These are phyloP conservation scores for Neophaeococcomyces mojaviensis DNA, from an alignment of 2,329 filamentous ascomycete genomes.

Conservation along the genomic window DNA sequence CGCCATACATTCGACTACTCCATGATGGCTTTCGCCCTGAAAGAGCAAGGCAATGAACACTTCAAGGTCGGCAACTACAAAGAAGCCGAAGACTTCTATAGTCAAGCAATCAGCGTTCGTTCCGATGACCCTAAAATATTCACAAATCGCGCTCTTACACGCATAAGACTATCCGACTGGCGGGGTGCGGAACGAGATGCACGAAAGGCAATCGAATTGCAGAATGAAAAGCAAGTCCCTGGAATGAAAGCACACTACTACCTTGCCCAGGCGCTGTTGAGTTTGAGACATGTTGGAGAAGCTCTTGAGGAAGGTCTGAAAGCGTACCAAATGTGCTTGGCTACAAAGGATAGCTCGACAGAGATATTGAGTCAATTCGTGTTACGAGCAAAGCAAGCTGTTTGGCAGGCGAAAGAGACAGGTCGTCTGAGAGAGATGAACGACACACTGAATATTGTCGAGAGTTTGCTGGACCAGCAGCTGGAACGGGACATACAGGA, in stretches of 20 bases:
- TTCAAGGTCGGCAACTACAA: conserved; percentile 39
- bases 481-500: conserved; percentile 31
- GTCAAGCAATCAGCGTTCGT: conserved; percentile 55
- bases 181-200: conserved; percentile 72
- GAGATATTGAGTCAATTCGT: conserved; percentile 66
- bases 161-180: conserved; percentile 67
- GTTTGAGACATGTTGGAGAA: conserved; percentile 62
- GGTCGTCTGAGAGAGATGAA: conserved; percentile 39
- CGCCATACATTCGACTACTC: neutral
- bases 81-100: conserved; percentile 40
- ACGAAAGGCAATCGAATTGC: conserved; percentile 62
- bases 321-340: conserved; percentile 65
- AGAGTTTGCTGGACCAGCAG: conserved; percentile 34
- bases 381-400: conserved; percentile 71
- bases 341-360: conserved; percentile 58
- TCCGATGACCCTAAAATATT: conserved; percentile 70
- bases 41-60: conserved; percentile 39
- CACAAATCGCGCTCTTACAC: conserved; percentile 80
- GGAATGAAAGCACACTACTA: conserved; percentile 80
- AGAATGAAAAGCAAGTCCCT: conserved; percentile 39
- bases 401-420: conserved; percentile 69
- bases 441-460: conserved; percentile 33
- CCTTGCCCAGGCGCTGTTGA: conserved; percentile 75
- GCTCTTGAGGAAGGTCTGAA: conserved; percentile 62
- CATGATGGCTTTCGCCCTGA: conserved; percentile 23